Conservation (phyloP, 225 moss, liverwort and hornwort species). For the Marchantia polymorpha region DNA sequence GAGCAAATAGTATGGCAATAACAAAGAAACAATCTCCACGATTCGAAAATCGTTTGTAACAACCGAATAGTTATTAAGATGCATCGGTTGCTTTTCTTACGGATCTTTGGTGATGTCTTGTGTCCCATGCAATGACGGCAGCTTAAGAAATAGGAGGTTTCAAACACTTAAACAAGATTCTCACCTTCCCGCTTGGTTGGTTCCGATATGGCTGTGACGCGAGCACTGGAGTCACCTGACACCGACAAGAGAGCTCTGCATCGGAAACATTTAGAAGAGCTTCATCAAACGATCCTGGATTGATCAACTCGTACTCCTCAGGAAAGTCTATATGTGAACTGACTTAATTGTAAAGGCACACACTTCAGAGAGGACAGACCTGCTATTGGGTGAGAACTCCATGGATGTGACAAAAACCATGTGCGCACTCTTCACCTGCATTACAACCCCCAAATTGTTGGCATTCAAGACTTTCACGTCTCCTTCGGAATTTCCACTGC, state of each 20-base stretch:
- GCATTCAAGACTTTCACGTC: conserved; percentile 68
- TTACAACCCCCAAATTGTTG: conserved; percentile 50
- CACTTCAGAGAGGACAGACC: conserved; percentile 16
- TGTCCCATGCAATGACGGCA: no score
- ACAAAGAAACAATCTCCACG: background rate
- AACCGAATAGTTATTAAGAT: background rate
- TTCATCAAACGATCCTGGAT: background rate
- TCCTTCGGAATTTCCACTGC: conserved; percentile 78
- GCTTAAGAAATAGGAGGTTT: background rate
- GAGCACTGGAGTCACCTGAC: conserved; percentile 93
- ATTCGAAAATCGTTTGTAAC: background rate
- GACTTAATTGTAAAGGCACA: background rate
- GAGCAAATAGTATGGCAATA: background rate
- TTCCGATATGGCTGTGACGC: conserved; percentile 61
- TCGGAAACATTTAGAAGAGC: background rate
- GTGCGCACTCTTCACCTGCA: conserved; percentile 73
- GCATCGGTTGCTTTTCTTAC: background rate
- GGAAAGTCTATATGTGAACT: background rate
- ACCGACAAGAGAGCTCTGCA: conserved; percentile 74
- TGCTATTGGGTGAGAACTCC: conserved; percentile 78
- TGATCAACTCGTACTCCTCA: no score
- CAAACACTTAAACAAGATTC: conserved; percentile 10
- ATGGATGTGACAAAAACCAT: conserved; percentile 96
- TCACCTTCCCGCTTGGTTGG: conserved; percentile 45
- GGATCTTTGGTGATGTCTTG: no score